phyloP scores from a whole-genome alignment of 768 basidiomycete genomes.

The Dioszegia crocea region DNA sequence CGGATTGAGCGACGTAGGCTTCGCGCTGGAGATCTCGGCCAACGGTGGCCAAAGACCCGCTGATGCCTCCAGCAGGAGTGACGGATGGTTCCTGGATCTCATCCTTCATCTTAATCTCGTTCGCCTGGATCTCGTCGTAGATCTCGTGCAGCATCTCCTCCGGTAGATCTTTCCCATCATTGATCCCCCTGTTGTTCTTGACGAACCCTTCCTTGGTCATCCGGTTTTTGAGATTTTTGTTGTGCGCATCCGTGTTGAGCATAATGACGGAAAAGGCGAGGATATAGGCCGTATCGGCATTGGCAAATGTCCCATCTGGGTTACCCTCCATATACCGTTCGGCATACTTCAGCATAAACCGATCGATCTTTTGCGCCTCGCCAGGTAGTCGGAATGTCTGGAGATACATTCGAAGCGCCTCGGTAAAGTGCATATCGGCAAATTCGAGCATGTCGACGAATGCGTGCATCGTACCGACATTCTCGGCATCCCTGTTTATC shows the following conservation, averaged over 20 bases:
- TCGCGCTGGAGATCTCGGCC: constrained; percentile 93
- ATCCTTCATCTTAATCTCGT: constrained; percentile 99
- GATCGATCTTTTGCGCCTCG: constrained; percentile 96
- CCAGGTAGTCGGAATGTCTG: constrained; percentile 96
- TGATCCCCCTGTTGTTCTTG: constrained; percentile 94
- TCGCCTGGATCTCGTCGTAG: constrained; percentile 82
- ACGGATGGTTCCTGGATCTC: constrained; percentile 58
- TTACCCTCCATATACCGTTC: constrained; percentile 93
- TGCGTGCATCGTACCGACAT: constrained; percentile 92
- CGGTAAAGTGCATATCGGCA: constrained; percentile 71
- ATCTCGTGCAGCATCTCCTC: constrained; percentile 74
- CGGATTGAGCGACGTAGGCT: constrained; percentile 90
- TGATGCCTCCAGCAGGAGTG: constrained; percentile 60
- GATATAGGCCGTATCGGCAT: constrained; percentile 93
- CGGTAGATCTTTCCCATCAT: constrained; percentile 80
- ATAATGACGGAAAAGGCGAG: constrained; percentile 91
- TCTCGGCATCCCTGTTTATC: constrained; percentile 68
- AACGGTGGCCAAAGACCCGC: constrained; percentile 76
- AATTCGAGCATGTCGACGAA: constrained; percentile 93
- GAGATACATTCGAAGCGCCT: constrained; percentile 81
- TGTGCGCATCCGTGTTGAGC: constrained; percentile 97
- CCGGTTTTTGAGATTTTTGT: constrained; percentile 79
- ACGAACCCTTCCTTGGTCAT: constrained; percentile 91
- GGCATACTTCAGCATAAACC: constrained; percentile 98
- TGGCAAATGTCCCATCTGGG: constrained; percentile 76